Evolutionary conservation across 495 filamentous ascomycete genomes (phyloP).

Genomic region (Penicillium dipodomyicola): DNA sequence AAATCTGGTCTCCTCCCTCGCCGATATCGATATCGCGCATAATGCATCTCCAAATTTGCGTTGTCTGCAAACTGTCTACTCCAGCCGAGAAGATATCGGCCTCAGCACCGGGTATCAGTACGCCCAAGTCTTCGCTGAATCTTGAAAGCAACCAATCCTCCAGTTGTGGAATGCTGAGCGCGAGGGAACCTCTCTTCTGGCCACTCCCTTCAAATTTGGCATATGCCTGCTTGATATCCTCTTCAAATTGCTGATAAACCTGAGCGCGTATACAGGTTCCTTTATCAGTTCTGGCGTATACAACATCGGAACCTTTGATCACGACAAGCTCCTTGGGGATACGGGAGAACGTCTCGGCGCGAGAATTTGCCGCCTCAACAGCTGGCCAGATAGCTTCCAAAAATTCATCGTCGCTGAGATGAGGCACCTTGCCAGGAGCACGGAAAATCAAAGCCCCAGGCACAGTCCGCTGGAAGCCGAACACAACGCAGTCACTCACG

Average conservation of each 20-base stretch:
- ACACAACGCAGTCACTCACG: constrained; percentile 41
- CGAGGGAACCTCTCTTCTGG: constrained; percentile 21
- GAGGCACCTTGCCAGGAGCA: constrained; percentile 30
- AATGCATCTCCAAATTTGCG: constrained; percentile 47
- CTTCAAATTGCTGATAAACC: constrained; percentile 49
- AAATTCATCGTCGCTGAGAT: constrained; percentile 43
- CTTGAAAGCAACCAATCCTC: constrained; percentile 26
- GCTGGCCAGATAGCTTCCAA: constrained; percentile 53
- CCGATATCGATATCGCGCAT: constrained; percentile 28
- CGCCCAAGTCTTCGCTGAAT: constrained; percentile 28
- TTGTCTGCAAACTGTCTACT: constrained; percentile 55
- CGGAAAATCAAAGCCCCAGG: constrained; percentile 51
- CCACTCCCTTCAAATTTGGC: constrained; percentile 25
- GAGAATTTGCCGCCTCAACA: constrained; percentile 47
- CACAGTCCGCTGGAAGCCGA: constrained; percentile 38
- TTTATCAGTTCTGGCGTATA: constrained; percentile 55
- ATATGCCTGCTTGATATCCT: constrained; percentile 50
- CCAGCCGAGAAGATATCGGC: constrained; percentile 54
- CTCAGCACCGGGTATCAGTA: constrained; percentile 26
- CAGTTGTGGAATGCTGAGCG: constrained; percentile 22
- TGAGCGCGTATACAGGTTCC: constrained; percentile 55
- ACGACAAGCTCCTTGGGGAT: constrained; percentile 53
- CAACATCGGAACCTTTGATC: constrained; percentile 41
- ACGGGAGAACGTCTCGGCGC: constrained; percentile 52
- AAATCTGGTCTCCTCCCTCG: constrained; percentile 32